Conservation (phyloP, 2,329 filamentous ascomycete genomes). For the Apiospora malaysiana region DNA sequence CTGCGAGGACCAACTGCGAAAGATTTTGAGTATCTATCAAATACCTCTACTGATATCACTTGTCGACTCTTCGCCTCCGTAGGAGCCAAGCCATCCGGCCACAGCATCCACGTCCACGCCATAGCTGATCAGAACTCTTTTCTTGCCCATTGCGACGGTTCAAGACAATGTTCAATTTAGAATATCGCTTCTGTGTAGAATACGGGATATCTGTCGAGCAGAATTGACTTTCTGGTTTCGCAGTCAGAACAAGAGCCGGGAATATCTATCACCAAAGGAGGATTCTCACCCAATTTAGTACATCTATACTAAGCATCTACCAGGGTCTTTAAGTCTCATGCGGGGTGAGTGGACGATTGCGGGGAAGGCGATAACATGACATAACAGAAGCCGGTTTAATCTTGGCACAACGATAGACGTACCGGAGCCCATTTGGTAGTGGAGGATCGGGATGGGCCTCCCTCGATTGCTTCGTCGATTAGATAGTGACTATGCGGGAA, state of each 20-base stretch:
- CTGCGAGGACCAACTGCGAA: too few relatives aligned
- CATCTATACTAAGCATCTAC: neutral
- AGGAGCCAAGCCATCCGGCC: constrained; percentile 76
- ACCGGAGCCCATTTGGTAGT: neutral
- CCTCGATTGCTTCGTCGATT: neutral
- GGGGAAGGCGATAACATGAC: constrained; percentile 12
- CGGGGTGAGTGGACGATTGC: neutral
- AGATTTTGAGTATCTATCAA: constrained; percentile 2
- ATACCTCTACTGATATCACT: constrained; percentile 74
- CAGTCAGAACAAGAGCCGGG: neutral
- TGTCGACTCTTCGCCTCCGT: constrained; percentile 74
- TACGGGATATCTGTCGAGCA: neutral
- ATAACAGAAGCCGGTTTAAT: neutral
- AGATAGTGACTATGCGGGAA: constrained; percentile 7
- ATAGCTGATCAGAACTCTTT: constrained; percentile 50
- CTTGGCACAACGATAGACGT: constrained; percentile 12
- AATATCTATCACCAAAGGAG: neutral
- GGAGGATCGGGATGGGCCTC: neutral
- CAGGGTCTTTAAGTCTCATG: neutral
- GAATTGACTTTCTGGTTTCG: neutral
- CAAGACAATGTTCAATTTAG: neutral
- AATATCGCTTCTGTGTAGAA: neutral
- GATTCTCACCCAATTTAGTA: neutral
- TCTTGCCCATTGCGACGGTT: constrained; percentile 22
- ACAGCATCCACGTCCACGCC: constrained; percentile 79